Base-by-base conservation (phyloP, 192 early-diverging fungal genomes). In the Glomus cerebriforme region DNA sequence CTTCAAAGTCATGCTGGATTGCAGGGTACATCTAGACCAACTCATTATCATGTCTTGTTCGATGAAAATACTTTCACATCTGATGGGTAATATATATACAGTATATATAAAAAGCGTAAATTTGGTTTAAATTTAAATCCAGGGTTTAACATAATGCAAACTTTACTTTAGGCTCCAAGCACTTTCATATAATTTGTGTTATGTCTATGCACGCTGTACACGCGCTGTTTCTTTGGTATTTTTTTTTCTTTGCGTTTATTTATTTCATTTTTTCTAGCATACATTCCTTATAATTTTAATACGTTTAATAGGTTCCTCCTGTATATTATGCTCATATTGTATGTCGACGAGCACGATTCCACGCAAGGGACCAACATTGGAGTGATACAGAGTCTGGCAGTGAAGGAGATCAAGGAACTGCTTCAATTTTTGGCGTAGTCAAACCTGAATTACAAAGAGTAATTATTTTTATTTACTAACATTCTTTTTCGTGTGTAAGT, bases 321-420 rank as follows among this genome's bases (percentile, higher is more conserved):
- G 96, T 92, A 4, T 99, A 97, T 87, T 97, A 98, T 80, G 96
- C 96, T 17, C 92, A 98, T 83, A 82, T 97, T n/a, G 92, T 97
- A 4, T 93, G 94, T 24, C 90, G 90, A n/a, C 87, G 95, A 27
- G 96, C 95, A 1, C 90, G 96, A 59, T 96, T 93, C 89, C 96
- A 97, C 79, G 81, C 87, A 19, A 84, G 83, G 8, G 92, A 91
- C 17, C 91, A 92, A 22, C 59, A 79, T 26, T 88, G 82, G 81
- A 80, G 79, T 45, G 86, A 88, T 26, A 81, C 81, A 26, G 82
- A 81, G 37, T 64, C 79, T 13, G 19, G 6, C 19, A 54, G 62
- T 17, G 81, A 49, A 39, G 66, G 37, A 65, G 49, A 58, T 22
- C 27, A 22, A 3, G 80, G 73, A 3, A 68, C 77, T 9, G 66